Base-by-base conservation (phyloP, 495 filamentous ascomycete genomes). In the Penicillium cosmopolitanum region DNA sequence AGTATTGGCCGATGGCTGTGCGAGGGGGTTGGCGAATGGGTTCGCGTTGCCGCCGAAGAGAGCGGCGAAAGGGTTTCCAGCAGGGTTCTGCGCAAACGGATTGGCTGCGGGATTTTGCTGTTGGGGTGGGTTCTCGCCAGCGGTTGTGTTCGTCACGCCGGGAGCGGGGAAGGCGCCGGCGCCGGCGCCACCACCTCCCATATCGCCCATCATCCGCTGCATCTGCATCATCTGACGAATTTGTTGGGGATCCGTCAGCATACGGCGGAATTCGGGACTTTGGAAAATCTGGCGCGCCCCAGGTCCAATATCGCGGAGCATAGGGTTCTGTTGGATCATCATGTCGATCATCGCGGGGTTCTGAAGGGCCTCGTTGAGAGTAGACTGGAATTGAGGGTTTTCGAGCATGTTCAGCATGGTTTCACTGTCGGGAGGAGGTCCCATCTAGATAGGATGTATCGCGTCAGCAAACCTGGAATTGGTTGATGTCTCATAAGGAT, bases 171-270 rank as follows among this genome's bases (percentile, higher is more conserved):
- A 97, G 16, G 86, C 81, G 53, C 69, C 28, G 28, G 28, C 28
- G 28, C 8, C 28, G 28, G 28, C 28, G 28, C 68, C 74, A 51
- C 78, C 75, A 50, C 77, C 82, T 23, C 67, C 73, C 50, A 77
- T 73, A 50, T 77, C 46, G 57, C 64, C 64, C 79, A 95, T 84
- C 33, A 81, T 78, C 57, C 89, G 80, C 61, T 90, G 87, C 84
- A 98, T 87, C 55, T 90, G 85, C 43, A 90, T 80, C 61, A 92
- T 90, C 63, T 88, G 84, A 42, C 94, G 83, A 21, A 98, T 79
- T 23, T 88, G 85, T 15, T 90, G 86, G 25, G 96, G 96, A 66
- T 96, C 92, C n/a, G 93, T 94, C 83, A 99, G 87, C 92, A 98
- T 96, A 18, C 90, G 83, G 58, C 96, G 85, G 68, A 97, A 93